Conservation (phyloP, 495 filamentous ascomycete genomes). For the Durotheca rogersii region DNA sequence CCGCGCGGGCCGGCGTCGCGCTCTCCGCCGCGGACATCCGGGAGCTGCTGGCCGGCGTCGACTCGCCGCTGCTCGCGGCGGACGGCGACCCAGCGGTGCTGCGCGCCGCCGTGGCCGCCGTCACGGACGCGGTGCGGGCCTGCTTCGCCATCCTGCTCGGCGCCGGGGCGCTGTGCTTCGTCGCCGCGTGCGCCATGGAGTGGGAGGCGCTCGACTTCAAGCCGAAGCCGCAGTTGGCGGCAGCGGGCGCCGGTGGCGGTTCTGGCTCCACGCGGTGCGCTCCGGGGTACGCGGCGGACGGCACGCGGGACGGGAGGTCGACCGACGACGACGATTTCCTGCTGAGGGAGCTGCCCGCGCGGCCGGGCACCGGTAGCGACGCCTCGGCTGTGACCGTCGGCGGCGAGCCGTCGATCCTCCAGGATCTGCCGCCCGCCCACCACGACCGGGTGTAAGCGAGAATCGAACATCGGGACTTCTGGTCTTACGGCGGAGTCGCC, state of each 20-base stretch:
- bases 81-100: constrained; percentile 18
- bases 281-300: too few relatives aligned
- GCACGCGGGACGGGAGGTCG: too few relatives aligned
- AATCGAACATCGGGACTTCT: too few relatives aligned
- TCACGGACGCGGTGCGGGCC: constrained; percentile 4
- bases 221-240: too few relatives aligned
- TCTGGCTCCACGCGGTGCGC: too few relatives aligned
- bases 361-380: not conserved
- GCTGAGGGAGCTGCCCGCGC: constrained; percentile 1
- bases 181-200: constrained; percentile 13
- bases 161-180: constrained; percentile 3
- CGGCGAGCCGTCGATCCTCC: too few relatives aligned
- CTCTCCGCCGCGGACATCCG: constrained; percentile 36
- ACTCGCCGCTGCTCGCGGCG: constrained; percentile 40
- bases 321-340: not conserved
- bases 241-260: too few relatives aligned
- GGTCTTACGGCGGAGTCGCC: too few relatives aligned
- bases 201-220: constrained; percentile 17
- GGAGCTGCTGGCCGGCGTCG: constrained; percentile 47
- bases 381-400: not conserved
- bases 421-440: too few relatives aligned
- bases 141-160: constrained; percentile 7
- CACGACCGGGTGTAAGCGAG: too few relatives aligned
- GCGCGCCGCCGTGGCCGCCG: constrained; percentile 5
- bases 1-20: constrained; percentile 7